These are phyloP conservation scores for Yamadazyma oceani DNA, from an alignment of 1,139 yeast genomes.

Conservation along the genomic window DNA sequence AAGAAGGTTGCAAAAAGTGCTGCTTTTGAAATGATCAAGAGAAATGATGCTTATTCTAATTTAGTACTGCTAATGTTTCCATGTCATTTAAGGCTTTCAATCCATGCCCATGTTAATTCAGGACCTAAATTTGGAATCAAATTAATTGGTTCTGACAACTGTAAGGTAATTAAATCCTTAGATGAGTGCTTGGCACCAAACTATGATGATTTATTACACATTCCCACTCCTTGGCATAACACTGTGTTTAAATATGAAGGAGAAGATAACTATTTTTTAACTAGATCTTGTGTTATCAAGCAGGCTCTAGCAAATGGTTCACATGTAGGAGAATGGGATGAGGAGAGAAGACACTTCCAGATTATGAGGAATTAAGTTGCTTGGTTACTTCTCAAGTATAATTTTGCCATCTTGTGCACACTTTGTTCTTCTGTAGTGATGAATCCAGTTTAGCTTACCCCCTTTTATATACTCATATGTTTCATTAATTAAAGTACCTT, in stretches of 20 bases:
- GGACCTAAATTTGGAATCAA: conserved; percentile 62
- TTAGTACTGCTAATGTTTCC: conserved; percentile 61
- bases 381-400: too few species aligned
- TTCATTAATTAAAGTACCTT: too few species aligned
- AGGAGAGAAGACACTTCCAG: conserved; percentile 8
- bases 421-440: too few species aligned
- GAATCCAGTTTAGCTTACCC: too few species aligned
- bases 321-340: conserved; percentile 13
- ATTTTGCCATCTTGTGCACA: too few species aligned
- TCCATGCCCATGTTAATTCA: conserved; percentile 57
- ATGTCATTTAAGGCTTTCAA: conserved; percentile 56
- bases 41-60: conserved; percentile 66
- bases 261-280: conserved; percentile 24
- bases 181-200: conserved; percentile 29
- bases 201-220: conserved; percentile 51
- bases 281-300: conserved; percentile 27
- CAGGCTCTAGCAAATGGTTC: conserved; percentile 24
- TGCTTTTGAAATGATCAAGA: conserved; percentile 62
- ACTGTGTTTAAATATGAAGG: conserved; percentile 45
- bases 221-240: conserved; percentile 71
- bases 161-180: conserved; percentile 34
- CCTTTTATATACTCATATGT: too few species aligned
- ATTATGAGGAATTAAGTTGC: not conserved
- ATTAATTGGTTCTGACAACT: conserved; percentile 43
- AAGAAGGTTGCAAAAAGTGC: conserved; percentile 53